phyloP scores from a whole-genome alignment of 2,329 filamentous ascomycete genomes.

The Diaporthe velutina region DNA sequence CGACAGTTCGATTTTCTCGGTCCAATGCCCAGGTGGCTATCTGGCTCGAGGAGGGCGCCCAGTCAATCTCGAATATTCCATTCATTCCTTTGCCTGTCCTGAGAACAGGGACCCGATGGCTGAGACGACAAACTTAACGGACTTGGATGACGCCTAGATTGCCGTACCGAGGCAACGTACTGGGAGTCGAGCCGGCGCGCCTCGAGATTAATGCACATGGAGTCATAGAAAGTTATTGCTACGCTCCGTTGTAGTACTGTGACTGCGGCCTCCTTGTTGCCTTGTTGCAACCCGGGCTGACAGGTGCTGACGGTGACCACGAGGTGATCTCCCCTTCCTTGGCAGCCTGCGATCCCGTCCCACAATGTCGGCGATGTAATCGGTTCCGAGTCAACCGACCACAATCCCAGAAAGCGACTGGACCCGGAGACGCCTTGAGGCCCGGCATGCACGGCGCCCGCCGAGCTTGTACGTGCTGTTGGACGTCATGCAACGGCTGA shows the following conservation, averaged over 20 bases:
- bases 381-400: slow-evolving; percentile 24
- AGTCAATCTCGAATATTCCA: slow-evolving; percentile 17
- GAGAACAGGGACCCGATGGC: slow-evolving; percentile 2
- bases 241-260: not conserved
- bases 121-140: not conserved
- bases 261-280: not conserved
- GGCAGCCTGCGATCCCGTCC: not conserved
- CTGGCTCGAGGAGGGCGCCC: not conserved
- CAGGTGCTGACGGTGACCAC: slow-evolving; percentile 8
- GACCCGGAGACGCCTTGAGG: not conserved
- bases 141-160: slow-evolving; percentile 17
- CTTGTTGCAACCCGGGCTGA: not conserved
- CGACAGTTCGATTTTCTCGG: not conserved
- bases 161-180: not conserved
- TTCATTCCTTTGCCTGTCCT: not conserved
- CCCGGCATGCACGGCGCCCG: slow-evolving; percentile 3
- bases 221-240: not conserved
- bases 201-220: slow-evolving; percentile 1
- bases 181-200: not conserved
- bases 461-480: not conserved
- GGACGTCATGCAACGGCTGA: not conserved
- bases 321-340: not conserved
- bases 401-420: not conserved
- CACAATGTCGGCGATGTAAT: slow-evolving; percentile 15
- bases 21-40: not conserved